Conservation (phyloP, 345 rosid species). For the Syzygium aqueum region DNA sequence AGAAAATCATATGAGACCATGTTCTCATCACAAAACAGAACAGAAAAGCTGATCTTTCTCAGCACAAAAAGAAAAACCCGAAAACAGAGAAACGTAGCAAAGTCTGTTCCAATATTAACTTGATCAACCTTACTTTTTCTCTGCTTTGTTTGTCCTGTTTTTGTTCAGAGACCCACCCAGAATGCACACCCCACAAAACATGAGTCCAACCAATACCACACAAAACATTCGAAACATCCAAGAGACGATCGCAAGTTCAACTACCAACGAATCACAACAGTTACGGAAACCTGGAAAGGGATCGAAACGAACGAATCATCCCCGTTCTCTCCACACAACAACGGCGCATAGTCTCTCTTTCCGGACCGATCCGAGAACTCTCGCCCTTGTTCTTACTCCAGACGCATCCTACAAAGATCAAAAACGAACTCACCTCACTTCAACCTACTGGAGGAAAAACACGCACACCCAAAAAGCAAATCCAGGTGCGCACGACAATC, state of each 20-base stretch:
- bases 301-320: slow-evolving; percentile 32
- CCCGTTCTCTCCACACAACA: slow-evolving; percentile 33
- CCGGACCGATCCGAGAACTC: slow-evolving; percentile 16
- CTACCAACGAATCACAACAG: not conserved
- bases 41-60: not conserved
- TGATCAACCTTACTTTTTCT: not conserved
- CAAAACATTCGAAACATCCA: not conserved
- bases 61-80: not conserved
- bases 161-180: not conserved
- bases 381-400: slow-evolving; percentile 2
- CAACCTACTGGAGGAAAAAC: not conserved
- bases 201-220: not conserved
- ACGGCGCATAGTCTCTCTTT: slow-evolving; percentile 8
- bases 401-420: slow-evolving; percentile 11
- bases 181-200: not conserved
- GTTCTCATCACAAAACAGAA: not conserved
- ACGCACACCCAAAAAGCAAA: slow-evolving; percentile 5
- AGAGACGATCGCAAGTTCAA: not conserved
- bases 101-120: not conserved
- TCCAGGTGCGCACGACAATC: not conserved
- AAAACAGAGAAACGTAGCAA: not conserved
- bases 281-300: slow-evolving; percentile 42
- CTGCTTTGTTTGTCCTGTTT: not conserved
- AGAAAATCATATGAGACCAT: not conserved
- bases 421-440: not conserved